Base-by-base conservation (phyloP, 345 rosid genomes). In the Citrus australasica region DNA sequence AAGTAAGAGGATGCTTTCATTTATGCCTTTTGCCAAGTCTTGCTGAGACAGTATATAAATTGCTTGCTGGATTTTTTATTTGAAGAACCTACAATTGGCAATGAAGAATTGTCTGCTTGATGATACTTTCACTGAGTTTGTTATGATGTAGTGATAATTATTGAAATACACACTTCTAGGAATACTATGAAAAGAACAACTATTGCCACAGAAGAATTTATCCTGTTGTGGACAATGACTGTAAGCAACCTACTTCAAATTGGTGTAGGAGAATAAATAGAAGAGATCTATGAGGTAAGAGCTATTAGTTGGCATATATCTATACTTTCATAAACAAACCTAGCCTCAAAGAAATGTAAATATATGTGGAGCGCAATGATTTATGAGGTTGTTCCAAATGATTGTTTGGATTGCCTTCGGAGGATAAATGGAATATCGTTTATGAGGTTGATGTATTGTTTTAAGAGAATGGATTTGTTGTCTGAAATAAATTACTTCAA, bases 1-100 rank as follows among this genome's bases (percentile, higher is more conserved):
- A 92, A 91, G 98, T 96, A 92, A 87, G 95, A 46, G 69, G 67
- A 59, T 72, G 17, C 65, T 75, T 46, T 83, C 75, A n/a, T 22
- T 63, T 69, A 22, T 35, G 83, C 48, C 55, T 56, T 72, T 63
- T 24, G 53, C 56, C 62, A 65, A 70, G 24, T 60, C 48, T 69
- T 33, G 56, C 10, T 61, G 70, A 32, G n/a, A 19, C 21, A 35
- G 4, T 28, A 33, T 62, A 33, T 72, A 25, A 8, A 37, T 74
- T 46, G 55, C 37, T 68, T 75, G 75, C 22, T 55, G 30, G 55
- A 73, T 21, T 30, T 17, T 9, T 63, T 7, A 38, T 68, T 68
- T 53, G 40, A 33, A 51, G 51, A 38, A 32, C 24, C 17, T 64
- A 6, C 33, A 7, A 32, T 65, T 11, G 28, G 78, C 64, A 68